Base-by-base conservation (phyloP, 1,284 basidiomycete species). In the Schizopora paradoxa region DNA sequence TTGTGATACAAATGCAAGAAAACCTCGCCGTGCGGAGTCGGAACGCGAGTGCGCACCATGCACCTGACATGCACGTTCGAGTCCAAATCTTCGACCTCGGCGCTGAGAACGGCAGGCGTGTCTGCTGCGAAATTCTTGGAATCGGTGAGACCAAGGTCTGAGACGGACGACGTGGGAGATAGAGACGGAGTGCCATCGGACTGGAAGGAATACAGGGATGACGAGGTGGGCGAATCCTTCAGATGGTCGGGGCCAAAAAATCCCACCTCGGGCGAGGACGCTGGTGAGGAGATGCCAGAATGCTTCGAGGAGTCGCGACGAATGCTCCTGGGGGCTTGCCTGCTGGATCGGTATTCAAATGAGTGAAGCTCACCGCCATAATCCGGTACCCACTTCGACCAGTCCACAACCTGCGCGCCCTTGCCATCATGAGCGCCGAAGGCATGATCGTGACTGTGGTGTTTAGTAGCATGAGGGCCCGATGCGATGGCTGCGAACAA, bases 1-100 rank as follows among this genome's bases (percentile, higher is more conserved):
- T 97, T 98, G 63, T 90, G 85, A 69, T 99, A 99, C 31, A 99
- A 71, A 60, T 99, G 93, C 11, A 97, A 75, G 66, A 98, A 98
- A 26, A 88, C 79, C 16, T 91, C 85, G 19, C 95, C 95, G 61
- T 99, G 91, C 0, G 92, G 91, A 0, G 96, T 99, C 16, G 96
- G 96, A 56, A 99, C 90, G 37, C 96, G 83, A 3, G 96, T 98
- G 47, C 96, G 86, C 2, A 93, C 96, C 80, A 96, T 91, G 65
- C 96, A 99, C 60, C 82, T 85, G 18, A 94, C 83, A 47, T 78
- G 65, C 18, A 86, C 61, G n/a, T 56, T 57, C 2, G 33, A 19
- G 14, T 31, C 13, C 14, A 13, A 26, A 13, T 18, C 31, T 53
- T 40, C 27, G 49, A 22, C 8, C 42, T 42, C 18, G 43, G 21